Percentiles rank a stretch among this genome's conserved stretches.
phyloP scores from a whole-genome alignment of 1,284 basidiomycete species.

The Moesziomyces aphidis region DNA sequence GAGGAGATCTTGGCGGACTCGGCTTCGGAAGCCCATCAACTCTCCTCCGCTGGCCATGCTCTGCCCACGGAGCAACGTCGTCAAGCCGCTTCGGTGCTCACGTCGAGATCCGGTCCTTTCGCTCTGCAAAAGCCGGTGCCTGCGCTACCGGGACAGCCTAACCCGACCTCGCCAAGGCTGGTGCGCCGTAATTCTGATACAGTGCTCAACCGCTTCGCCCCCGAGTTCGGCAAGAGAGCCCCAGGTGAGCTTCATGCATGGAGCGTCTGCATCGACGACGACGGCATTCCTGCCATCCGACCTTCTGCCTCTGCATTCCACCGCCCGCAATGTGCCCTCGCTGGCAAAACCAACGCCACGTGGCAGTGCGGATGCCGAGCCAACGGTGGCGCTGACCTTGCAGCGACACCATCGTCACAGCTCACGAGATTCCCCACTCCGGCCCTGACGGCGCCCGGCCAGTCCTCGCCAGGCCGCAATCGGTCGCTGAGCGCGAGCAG shows the following conservation, averaged over 20 bases:
- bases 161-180: slow-evolving; percentile 7
- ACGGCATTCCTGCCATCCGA: slow-evolving; percentile 37
- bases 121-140: slow-evolving; percentile 15
- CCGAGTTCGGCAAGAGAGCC: slow-evolving; percentile 21
- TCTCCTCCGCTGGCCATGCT: background rate
- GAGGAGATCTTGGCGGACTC: slow-evolving; percentile 24
- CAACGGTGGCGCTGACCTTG: background rate
- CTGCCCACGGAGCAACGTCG: background rate
- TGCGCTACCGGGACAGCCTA: slow-evolving; percentile 2
- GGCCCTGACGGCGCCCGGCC: background rate
- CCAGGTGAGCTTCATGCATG: slow-evolving; percentile 47
- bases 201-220: slow-evolving; percentile 15
- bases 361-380: slow-evolving; percentile 47
- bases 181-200: slow-evolving; percentile 39
- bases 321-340: slow-evolving; percentile 28
- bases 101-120: background rate
- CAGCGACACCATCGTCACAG: background rate
- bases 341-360: slow-evolving; percentile 42
- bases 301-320: slow-evolving; percentile 40
- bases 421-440: background rate
- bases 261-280: slow-evolving; percentile 39
- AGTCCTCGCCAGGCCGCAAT: slow-evolving; percentile 16
- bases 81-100: background rate
- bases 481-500: slow-evolving; percentile 27
- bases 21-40: slow-evolving; percentile 18